Evolutionary conservation across 495 filamentous ascomycete genomes (phyloP).

Genomic region (Trichoderma asperelloides): DNA sequence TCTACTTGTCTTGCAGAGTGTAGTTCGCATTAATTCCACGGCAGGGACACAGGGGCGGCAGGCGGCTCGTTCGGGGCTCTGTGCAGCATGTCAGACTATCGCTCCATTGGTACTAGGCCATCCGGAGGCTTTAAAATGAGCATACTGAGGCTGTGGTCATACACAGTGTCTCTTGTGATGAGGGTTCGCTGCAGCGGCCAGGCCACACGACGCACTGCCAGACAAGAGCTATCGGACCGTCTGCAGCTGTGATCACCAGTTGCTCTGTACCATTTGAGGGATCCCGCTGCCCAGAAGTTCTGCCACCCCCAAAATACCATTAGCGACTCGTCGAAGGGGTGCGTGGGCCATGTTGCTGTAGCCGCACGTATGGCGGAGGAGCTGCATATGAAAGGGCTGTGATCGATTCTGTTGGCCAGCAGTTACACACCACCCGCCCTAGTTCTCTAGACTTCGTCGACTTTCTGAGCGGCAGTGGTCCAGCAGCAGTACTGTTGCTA

Average conservation of each 20-base stretch:
- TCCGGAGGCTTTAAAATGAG: background rate
- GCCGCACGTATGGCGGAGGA: too few species aligned
- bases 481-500: background rate
- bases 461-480: background rate
- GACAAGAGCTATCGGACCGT: slow-evolving; percentile 5
- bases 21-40: background rate
- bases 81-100: background rate
- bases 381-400: too few species aligned
- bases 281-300: background rate
- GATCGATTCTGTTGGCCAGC: too few species aligned
- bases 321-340: background rate
- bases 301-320: background rate
- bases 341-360: background rate
- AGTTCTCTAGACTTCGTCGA: background rate
- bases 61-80: background rate
- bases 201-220: background rate
- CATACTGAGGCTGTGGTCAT: background rate
- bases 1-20: background rate
- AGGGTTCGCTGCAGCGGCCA: background rate
- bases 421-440: too few species aligned
- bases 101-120: background rate
- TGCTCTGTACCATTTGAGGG: background rate
- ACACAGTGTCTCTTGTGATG: background rate
- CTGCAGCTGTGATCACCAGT: slow-evolving; percentile 1
- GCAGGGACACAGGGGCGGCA: background rate